Conservation (phyloP, 2,329 filamentous ascomycete genomes). For the Colletotrichum ledebouriae region DNA sequence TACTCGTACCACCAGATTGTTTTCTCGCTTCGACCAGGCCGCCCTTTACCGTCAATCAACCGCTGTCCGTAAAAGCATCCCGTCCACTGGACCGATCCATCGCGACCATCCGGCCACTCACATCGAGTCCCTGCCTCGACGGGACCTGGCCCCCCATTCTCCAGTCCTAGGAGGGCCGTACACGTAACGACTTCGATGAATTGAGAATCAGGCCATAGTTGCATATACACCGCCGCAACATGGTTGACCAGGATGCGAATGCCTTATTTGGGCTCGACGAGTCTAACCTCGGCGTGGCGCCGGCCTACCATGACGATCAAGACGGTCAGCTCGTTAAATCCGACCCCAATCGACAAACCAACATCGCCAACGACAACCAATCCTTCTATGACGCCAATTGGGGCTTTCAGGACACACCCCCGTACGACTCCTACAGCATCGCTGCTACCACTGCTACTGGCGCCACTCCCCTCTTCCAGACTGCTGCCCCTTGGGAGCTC, state of each 20-base stretch:
- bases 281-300: constrained; percentile 50
- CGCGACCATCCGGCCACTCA: constrained; percentile 33
- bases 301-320: constrained; percentile 52
- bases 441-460: constrained; percentile 51
- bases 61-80: constrained; percentile 6
- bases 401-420: constrained; percentile 63
- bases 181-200: constrained; percentile 35
- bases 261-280: constrained; percentile 62
- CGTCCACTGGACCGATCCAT: constrained; percentile 31
- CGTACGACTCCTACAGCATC: constrained; percentile 60
- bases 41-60: constrained; percentile 28
- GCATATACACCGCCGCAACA: constrained; percentile 46
- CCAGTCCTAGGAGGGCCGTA: constrained; percentile 19
- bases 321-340: constrained; percentile 44
- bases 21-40: constrained; percentile 33
- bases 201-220: constrained; percentile 45
- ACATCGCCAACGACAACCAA: constrained; percentile 46
- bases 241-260: constrained; percentile 57
- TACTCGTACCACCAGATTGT: constrained; percentile 32
- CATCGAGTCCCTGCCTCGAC: constrained; percentile 29
- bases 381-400: constrained; percentile 56
- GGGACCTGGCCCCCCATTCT: constrained; percentile 24
- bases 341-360: constrained; percentile 40
- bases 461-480: constrained; percentile 50
- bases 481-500: constrained; percentile 51